A percentile compares a stretch with the other conserved stretches of the same genome.
Evolutionary conservation across 208 protist species (phyloP).

Genomic region (Trypanosoma rangeli): DNA sequence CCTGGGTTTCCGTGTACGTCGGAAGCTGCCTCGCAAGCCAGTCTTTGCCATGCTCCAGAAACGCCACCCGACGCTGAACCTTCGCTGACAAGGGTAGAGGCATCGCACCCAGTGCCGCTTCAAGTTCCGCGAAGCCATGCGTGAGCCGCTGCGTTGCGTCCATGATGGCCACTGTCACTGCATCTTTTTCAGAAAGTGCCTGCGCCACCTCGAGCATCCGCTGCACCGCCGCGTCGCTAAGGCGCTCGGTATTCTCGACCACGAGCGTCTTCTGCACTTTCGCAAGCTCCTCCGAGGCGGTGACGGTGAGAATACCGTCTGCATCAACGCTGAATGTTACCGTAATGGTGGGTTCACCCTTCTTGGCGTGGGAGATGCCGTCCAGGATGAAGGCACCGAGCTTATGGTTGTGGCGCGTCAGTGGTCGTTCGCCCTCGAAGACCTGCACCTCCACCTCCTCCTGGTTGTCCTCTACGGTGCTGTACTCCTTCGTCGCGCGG

Average conservation of each 20-base stretch:
- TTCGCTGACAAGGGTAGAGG: constrained; percentile 41
- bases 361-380: constrained; percentile 95
- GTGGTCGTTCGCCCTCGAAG: constrained; percentile 98
- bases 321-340: constrained; percentile 98
- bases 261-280: constrained; percentile 91
- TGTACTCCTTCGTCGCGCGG: constrained; percentile 95
- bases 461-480: constrained; percentile 98
- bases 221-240: constrained; percentile 61
- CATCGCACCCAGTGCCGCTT: constrained; percentile 35
- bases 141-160: constrained; percentile 32
- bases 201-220: constrained; percentile 57
- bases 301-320: constrained; percentile 97
- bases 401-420: constrained; percentile 98
- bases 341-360: constrained; percentile 98
- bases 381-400: constrained; percentile 93
- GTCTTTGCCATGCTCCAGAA: constrained; percentile 50
- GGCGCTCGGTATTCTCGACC: constrained; percentile 85
- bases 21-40: constrained; percentile 60
- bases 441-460: constrained; percentile 98
- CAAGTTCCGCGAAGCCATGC: constrained; percentile 38
- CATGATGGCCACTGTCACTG: constrained; percentile 29
- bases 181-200: constrained; percentile 47
- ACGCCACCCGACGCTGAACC: constrained; percentile 55
- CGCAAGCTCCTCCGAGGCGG: constrained; percentile 95
- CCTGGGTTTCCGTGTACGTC: constrained; percentile 39